Conservation (phyloP, 2,329 filamentous ascomycete species). For the Cytospora leucostoma region DNA sequence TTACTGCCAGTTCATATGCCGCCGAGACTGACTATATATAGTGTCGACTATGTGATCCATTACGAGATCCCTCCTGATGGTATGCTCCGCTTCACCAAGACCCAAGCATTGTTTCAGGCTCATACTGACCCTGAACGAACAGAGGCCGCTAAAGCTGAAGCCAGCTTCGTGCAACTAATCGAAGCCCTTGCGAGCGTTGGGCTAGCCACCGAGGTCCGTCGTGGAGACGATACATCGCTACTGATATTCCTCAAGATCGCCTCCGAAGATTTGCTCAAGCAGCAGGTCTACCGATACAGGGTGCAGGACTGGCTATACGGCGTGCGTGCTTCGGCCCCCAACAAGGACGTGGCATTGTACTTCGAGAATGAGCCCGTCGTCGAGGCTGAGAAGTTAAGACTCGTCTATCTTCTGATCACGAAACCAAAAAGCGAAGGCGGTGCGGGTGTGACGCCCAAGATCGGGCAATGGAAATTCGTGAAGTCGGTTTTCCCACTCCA, state of each 20-base stretch:
- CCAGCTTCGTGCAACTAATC: slow-evolving; percentile 76
- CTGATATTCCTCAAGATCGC: slow-evolving; percentile 82
- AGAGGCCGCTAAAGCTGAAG: slow-evolving; percentile 71
- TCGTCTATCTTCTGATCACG: slow-evolving; percentile 84
- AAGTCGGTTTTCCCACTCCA: slow-evolving; percentile 78
- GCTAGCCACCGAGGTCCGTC: slow-evolving; percentile 84
- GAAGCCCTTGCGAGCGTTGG: slow-evolving; percentile 74
- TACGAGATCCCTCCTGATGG: slow-evolving; percentile 72
- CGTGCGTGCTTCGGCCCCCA: slow-evolving; percentile 75
- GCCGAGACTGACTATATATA: slow-evolving; percentile 33
- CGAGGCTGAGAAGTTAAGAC: slow-evolving; percentile 83
- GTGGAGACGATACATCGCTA: slow-evolving; percentile 72
- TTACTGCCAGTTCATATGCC: slow-evolving; percentile 8
- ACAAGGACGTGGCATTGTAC: slow-evolving; percentile 67
- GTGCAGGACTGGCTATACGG: slow-evolving; percentile 94
- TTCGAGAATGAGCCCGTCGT: slow-evolving; percentile 75
- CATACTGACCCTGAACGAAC: slow-evolving; percentile 16
- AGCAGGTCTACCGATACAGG: slow-evolving; percentile 82
- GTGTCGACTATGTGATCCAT: slow-evolving; percentile 86
- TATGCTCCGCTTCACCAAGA: slow-evolving; percentile 39
- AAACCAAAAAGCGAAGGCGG: slow-evolving; percentile 73
- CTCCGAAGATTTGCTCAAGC: slow-evolving; percentile 71
- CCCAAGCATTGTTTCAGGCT: neutral
- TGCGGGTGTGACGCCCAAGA: slow-evolving; percentile 71
- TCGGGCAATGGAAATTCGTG: slow-evolving; percentile 72